These are phyloP conservation scores for Yarrowia divulgata DNA, from an alignment of 805 yeast species.

Conservation along the genomic window DNA sequence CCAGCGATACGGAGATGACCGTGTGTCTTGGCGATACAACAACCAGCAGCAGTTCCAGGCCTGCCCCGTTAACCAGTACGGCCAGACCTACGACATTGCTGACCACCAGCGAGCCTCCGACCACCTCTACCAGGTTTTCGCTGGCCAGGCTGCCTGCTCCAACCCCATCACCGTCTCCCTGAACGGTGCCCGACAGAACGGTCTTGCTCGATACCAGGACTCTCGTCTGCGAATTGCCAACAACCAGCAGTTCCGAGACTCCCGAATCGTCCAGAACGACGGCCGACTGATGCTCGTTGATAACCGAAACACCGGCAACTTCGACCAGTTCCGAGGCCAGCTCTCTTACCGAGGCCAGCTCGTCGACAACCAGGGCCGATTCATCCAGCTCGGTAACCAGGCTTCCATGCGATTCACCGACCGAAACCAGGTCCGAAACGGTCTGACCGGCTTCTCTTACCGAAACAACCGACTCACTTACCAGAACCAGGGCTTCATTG, in stretches of 20 bases:
- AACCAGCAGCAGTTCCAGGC: slow-evolving; percentile 33
- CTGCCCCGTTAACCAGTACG: slow-evolving; percentile 34
- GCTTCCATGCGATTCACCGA: slow-evolving; percentile 34
- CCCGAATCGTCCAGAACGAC: slow-evolving; percentile 11
- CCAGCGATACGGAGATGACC: slow-evolving; percentile 29
- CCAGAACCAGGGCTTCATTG: slow-evolving; percentile 38
- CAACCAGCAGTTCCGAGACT: slow-evolving; percentile 31
- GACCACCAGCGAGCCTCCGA: slow-evolving; percentile 3
- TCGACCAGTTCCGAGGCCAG: slow-evolving; percentile 31
- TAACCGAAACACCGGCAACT: slow-evolving; percentile 13
- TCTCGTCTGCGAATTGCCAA: slow-evolving; percentile 19
- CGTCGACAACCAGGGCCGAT: slow-evolving; percentile 35
- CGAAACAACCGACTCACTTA: slow-evolving; percentile 21
- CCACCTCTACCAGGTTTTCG: slow-evolving; percentile 28
- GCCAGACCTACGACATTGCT: slow-evolving; percentile 11
- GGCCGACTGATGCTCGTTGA: slow-evolving; percentile 33
- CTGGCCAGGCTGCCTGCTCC: slow-evolving; percentile 12
- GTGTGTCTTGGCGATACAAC: slow-evolving; percentile 25
- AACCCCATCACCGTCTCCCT: slow-evolving; percentile 17
- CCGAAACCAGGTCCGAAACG: slow-evolving; percentile 38
- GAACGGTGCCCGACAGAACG: slow-evolving; percentile 30
- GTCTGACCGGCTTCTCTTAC: slow-evolving; percentile 27
- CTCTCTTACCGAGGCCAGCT: slow-evolving; percentile 37
- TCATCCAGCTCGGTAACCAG: slow-evolving; percentile 35
- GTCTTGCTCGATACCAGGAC: slow-evolving; percentile 28